Base-by-base conservation (phyloP, 176 grass and related monocot genomes). In the Dactylis glomerata region DNA sequence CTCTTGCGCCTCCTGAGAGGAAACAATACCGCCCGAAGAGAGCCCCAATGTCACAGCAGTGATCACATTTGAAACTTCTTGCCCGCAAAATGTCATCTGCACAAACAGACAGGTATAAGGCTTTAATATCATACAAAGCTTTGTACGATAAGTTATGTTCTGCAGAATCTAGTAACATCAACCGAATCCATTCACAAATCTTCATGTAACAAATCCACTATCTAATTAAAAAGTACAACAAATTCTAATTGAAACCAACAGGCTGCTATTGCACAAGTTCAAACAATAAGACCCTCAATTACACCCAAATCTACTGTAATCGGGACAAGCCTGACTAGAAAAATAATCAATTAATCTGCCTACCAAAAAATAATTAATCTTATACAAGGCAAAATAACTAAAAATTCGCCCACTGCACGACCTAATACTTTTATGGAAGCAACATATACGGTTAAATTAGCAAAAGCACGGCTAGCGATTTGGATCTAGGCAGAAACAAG, bases 61-160 rank as follows among this genome's bases (percentile, higher is more conserved):
- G 57, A 87, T 75, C 32, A 88, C 79, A 81, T 87, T 84, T 50
- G 89, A 83, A 84, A 91, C 96, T 80, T 92, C 85, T 88, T 90
- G 92, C 74, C 92, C 92, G 81, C 89, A 95, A n/a, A 93, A 84
- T 75, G 73, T 93, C 10, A 93, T 78, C 88, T 88, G 93, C 90
- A 90, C 42, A 68, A 90, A 88, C 55, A 95, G 32, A 86, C 13
- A 90, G 73, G 46, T 67, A 83, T 5, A 3, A 62, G 77, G 5
- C 3, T 32, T 64, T 41, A 7, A 24, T 22, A 34, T 20, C 23
- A 5, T 34, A 34, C 11, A 10, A 76, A 6, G 50, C 26, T 8
- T 10, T 1, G 16, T 5, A 58, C 47, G 6, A 22, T 0, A 20
- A 31, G 27, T 49, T 31, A 28, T 4, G 26, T 19, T 73, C 26